Evolutionary conservation across 2,329 filamentous ascomycete species (phyloP).

Genomic region (Fusarium sp.): DNA sequence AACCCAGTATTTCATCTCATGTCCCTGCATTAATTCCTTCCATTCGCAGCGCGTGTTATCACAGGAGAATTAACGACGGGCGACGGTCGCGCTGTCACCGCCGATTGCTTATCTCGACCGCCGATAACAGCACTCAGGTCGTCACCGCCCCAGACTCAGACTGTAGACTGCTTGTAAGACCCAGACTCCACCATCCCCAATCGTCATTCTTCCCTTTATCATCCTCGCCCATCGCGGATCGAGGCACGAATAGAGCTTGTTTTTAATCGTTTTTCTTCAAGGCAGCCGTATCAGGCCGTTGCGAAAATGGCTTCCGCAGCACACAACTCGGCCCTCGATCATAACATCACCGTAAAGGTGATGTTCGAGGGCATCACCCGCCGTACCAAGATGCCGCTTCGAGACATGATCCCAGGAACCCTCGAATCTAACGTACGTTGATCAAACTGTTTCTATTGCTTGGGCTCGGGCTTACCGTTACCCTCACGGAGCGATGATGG

Average conservation of each 20-base stretch:
- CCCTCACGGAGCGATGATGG: background rate
- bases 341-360: conserved; percentile 83
- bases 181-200: conserved; percentile 41
- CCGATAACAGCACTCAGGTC: conserved; percentile 40
- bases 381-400: conserved; percentile 89
- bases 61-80: conserved; percentile 27
- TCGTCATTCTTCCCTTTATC: conserved; percentile 35
- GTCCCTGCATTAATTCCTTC: conserved; percentile 2
- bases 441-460: background rate
- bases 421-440: conserved; percentile 86
- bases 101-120: conserved; percentile 43
- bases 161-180: conserved; percentile 35
- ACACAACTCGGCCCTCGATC: conserved; percentile 44
- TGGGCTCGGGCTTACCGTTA: background rate
- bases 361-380: conserved; percentile 78
- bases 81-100: conserved; percentile 42
- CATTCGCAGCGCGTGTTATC: background rate
- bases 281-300: conserved; percentile 6
- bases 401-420: conserved; percentile 78
- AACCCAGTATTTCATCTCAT: background rate
- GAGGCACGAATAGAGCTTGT: conserved; percentile 9
- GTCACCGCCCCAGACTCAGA: conserved; percentile 43
- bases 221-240: conserved; percentile 35
- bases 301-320: conserved; percentile 46
- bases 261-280: background rate